Percentiles rank a stretch among this genome's conserved stretches.
phyloP scores from a whole-genome alignment of 257 asterid genomes.

The Ehretia macrophylla region DNA sequence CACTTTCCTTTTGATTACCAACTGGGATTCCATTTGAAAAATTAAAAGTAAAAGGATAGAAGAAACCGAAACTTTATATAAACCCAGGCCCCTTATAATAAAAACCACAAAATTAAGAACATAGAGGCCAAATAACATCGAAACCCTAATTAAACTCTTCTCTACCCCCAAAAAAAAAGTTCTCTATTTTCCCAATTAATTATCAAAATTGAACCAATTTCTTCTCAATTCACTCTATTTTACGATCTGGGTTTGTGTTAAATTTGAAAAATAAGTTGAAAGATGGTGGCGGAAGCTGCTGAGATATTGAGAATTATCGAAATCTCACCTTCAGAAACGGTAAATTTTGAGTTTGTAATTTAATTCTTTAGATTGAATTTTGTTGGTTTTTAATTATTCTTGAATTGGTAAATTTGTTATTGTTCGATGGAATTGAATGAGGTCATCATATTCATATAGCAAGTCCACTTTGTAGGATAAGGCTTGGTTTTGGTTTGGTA shows the following conservation, averaged over 20 bases:
- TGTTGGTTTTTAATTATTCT: background rate
- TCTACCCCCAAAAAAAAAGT: background rate
- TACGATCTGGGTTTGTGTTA: constrained; percentile 1
- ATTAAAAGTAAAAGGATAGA: too few species aligned
- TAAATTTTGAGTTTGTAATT: constrained; percentile 10
- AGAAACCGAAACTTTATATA: too few species aligned
- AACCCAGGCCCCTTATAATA: background rate
- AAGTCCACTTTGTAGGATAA: too few species aligned
- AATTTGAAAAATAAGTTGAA: constrained; percentile 2
- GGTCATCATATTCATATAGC: too few species aligned
- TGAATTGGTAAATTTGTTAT: too few species aligned
- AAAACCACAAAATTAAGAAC: background rate
- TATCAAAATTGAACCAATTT: background rate
- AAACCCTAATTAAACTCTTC: background rate
- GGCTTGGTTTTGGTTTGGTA: too few species aligned
- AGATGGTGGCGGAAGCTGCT: constrained; percentile 25
- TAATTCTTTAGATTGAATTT: background rate
- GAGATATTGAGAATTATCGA: constrained; percentile 21
- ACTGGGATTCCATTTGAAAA: background rate
- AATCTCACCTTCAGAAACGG: constrained; percentile 36
- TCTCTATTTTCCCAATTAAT: background rate
- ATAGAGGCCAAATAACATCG: background rate
- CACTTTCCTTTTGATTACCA: background rate
- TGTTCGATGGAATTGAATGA: too few species aligned
- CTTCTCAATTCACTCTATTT: background rate